These are phyloP conservation scores for Suhomyces sp. DNA, from an alignment of 805 yeast species.

Conservation along the genomic window DNA sequence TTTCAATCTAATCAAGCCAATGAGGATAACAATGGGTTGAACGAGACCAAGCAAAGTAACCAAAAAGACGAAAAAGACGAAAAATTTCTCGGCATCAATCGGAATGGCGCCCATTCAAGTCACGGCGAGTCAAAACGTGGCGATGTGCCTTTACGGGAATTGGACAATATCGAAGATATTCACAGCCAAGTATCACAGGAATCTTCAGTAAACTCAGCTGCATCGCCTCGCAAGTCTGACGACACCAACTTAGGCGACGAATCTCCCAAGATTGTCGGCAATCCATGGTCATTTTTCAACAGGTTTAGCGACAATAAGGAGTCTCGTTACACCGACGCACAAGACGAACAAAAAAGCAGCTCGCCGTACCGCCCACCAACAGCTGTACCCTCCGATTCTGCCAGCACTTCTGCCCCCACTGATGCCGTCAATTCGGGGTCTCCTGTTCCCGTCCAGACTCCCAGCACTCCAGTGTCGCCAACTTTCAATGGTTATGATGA, in stretches of 20 bases:
- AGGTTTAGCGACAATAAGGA: slow-evolving; percentile 30
- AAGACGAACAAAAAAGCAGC: slow-evolving; percentile 24
- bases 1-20: background rate
- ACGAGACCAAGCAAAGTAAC: background rate
- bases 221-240: background rate
- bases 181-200: background rate
- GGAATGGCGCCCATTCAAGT: background rate
- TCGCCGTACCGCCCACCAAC: slow-evolving; percentile 7
- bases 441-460: background rate
- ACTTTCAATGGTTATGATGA: background rate
- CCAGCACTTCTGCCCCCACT: background rate
- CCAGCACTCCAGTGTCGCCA: background rate
- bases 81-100: too few relatives aligned
- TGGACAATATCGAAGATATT: background rate
- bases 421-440: background rate
- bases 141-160: background rate
- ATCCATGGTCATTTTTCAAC: slow-evolving; percentile 31
- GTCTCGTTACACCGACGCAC: slow-evolving; percentile 28
- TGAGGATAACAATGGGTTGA: background rate
- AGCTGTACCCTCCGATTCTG: background rate
- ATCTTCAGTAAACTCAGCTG: background rate
- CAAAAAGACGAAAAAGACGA: background rate
- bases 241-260: slow-evolving; percentile 8
- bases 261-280: slow-evolving; percentile 25
- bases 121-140: background rate